These are phyloP conservation scores for Venturia pyrina DNA, from an alignment of 2,329 filamentous ascomycete genomes.

Conservation along the genomic window DNA sequence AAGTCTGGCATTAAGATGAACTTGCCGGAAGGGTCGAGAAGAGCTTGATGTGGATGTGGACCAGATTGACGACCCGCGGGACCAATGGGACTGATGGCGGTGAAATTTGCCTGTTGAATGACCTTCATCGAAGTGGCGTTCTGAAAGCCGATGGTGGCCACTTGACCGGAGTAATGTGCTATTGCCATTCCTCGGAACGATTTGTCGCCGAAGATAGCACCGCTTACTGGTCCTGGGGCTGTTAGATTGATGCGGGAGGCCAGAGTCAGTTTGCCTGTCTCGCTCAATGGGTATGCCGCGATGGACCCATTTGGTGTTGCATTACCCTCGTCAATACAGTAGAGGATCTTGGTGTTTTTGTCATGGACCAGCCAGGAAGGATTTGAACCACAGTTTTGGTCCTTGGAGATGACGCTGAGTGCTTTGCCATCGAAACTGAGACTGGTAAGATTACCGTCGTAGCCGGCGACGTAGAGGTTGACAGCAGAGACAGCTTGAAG, in stretches of 20 bases:
- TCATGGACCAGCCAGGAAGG: constrained; percentile 54
- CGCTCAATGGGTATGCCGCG: constrained; percentile 26
- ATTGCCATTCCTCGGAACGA: constrained; percentile 28
- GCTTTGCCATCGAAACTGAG: constrained; percentile 24
- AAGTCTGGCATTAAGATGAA: constrained; percentile 29
- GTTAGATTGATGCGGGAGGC: constrained; percentile 24
- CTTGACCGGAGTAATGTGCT: constrained; percentile 26
- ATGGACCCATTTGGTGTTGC: constrained; percentile 39
- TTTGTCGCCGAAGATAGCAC: constrained; percentile 30
- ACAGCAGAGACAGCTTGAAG: constrained; percentile 16
- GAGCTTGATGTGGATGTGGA: constrained; percentile 26
- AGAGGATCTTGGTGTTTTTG: constrained; percentile 39
- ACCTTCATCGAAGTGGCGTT: neutral
- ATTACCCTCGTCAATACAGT: constrained; percentile 52
- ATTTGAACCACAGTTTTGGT: constrained; percentile 41
- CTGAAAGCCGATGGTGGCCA: neutral
- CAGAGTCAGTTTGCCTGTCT: constrained; percentile 29
- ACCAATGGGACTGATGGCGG: neutral
- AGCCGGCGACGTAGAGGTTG: constrained; percentile 35
- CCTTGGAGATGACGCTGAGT: constrained; percentile 30
- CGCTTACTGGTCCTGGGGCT: constrained; percentile 30
- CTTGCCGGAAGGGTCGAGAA: constrained; percentile 28
- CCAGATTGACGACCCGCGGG: constrained; percentile 19
- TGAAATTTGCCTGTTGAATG: constrained; percentile 3
- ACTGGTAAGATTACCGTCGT: constrained; percentile 34